Conservation (phyloP, 2,329 filamentous ascomycete species). For the Hypoxylon sp. region DNA sequence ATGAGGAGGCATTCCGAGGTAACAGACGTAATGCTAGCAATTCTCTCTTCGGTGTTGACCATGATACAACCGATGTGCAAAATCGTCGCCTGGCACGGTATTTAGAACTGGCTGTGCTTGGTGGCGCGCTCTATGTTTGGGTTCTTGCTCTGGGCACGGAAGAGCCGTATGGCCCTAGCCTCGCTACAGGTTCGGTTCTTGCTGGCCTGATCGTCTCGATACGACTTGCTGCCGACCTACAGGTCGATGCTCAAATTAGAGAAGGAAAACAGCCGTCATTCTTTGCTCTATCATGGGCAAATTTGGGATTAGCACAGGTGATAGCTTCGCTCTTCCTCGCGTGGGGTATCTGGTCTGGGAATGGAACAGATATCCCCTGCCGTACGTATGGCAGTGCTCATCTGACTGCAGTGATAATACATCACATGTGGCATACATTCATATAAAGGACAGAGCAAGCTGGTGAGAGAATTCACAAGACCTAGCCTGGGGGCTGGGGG, state of each 20-base stretch:
- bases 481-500: conserved; percentile 7
- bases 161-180: conserved; percentile 47
- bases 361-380: conserved; percentile 32
- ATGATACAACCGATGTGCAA: conserved; percentile 18
- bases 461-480: conserved; percentile 6
- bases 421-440: conserved; percentile 52
- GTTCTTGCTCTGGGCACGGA: conserved; percentile 44
- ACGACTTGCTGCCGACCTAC: conserved; percentile 50
- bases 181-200: conserved; percentile 48
- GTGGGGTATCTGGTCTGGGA: conserved; percentile 50
- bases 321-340: conserved; percentile 46
- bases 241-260: conserved; percentile 46
- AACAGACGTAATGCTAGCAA: conserved; percentile 6
- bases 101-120: conserved; percentile 46
- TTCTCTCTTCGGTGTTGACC: conserved; percentile 10
- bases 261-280: conserved; percentile 42
- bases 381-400: conserved; percentile 48
- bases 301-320: conserved; percentile 47
- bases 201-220: conserved; percentile 50
- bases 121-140: conserved; percentile 48
- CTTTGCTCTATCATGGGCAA: conserved; percentile 46
- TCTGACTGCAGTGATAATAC: conserved; percentile 48
- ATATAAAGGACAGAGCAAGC: conserved; percentile 23
- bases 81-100: conserved; percentile 44
- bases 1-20: conserved; percentile 39